Percentiles rank a stretch among this genome's conserved stretches.
Evolutionary conservation across 495 filamentous ascomycete genomes (phyloP).

Genomic region (Pyrenula aspistea): DNA sequence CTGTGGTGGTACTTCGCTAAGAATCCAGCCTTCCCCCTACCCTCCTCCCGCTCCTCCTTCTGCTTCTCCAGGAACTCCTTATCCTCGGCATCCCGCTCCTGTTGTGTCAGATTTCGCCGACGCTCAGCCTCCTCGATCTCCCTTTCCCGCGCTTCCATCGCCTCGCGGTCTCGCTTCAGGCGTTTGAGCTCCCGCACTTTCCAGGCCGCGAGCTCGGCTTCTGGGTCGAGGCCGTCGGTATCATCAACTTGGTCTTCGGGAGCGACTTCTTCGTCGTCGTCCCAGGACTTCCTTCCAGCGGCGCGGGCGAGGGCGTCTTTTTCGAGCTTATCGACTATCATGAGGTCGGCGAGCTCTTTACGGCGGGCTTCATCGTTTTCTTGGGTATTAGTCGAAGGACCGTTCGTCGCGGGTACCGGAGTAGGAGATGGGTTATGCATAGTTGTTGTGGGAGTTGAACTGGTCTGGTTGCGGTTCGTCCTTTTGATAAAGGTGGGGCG

Average conservation of each 20-base stretch:
- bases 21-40: conserved; percentile 71
- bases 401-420: conserved; percentile 15
- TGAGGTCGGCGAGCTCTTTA: conserved; percentile 55
- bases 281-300: conserved; percentile 71
- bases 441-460: conserved; percentile 8
- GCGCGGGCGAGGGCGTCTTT: conserved; percentile 65
- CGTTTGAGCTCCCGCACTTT: conserved; percentile 84
- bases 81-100: conserved; percentile 82
- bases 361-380: conserved; percentile 46
- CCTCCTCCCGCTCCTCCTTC: conserved; percentile 71
- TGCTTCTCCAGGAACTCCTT: conserved; percentile 63
- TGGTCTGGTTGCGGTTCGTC: conserved; percentile 42
- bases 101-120: conserved; percentile 71
- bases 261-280: conserved; percentile 60
- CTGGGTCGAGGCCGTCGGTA: conserved; percentile 73
- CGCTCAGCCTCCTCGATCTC: conserved; percentile 86
- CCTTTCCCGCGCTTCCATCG: conserved; percentile 71
- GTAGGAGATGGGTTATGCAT: conserved; percentile 8
- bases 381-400: conserved; percentile 24
- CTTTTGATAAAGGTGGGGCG: conserved; percentile 86
- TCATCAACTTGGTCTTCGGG: conserved; percentile 67
- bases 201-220: conserved; percentile 86
- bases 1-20: conserved; percentile 98
- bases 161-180: conserved; percentile 71
- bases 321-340: conserved; percentile 82